Conservation (phyloP, 805 yeast genomes). For the Debaryomyces tyrocola region DNA sequence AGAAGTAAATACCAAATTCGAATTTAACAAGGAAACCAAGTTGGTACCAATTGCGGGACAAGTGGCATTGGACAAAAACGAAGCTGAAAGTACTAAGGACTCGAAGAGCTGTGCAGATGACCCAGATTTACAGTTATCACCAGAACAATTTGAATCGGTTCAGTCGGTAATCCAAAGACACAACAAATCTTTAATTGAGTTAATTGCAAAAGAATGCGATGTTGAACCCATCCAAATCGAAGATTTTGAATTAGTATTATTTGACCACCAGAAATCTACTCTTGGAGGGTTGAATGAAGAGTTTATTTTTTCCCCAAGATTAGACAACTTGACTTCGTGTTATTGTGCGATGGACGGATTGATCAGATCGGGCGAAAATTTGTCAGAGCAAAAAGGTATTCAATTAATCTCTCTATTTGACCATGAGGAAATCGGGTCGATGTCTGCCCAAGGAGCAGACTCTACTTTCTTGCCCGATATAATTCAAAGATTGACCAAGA, state of each 20-base stretch:
- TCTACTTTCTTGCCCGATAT: slow-evolving; percentile 85
- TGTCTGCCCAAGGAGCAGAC: slow-evolving; percentile 95
- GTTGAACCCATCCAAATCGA: slow-evolving; percentile 61
- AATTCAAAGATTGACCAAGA: slow-evolving; percentile 59
- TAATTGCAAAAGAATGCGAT: slow-evolving; percentile 65
- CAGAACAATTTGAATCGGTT: slow-evolving; percentile 63
- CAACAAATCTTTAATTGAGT: slow-evolving; percentile 63
- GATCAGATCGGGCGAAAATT: slow-evolving; percentile 47
- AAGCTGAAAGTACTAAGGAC: slow-evolving; percentile 7
- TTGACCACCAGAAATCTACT: slow-evolving; percentile 79
- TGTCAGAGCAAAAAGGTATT: slow-evolving; percentile 55
- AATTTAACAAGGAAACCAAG: slow-evolving; percentile 86
- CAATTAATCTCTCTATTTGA: slow-evolving; percentile 83
- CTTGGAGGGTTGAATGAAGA: slow-evolving; percentile 91
- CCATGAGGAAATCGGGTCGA: slow-evolving; percentile 94
- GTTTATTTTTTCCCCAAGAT: slow-evolving; percentile 86
- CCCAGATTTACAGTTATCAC: slow-evolving; percentile 46
- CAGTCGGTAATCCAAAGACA: slow-evolving; percentile 72
- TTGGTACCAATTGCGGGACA: slow-evolving; percentile 83
- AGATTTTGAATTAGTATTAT: slow-evolving; percentile 86
- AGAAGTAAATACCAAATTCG: slow-evolving; percentile 73
- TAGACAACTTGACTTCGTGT: slow-evolving; percentile 89
- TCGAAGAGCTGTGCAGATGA: slow-evolving; percentile 48
- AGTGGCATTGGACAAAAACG: slow-evolving; percentile 22
- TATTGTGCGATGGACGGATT: slow-evolving; percentile 76